Percentiles rank a stretch among this genome's conserved stretches.
Evolutionary conservation across 2,329 filamentous ascomycete genomes (phyloP).

Genomic region (Stagonosporopsis rhizophila): DNA sequence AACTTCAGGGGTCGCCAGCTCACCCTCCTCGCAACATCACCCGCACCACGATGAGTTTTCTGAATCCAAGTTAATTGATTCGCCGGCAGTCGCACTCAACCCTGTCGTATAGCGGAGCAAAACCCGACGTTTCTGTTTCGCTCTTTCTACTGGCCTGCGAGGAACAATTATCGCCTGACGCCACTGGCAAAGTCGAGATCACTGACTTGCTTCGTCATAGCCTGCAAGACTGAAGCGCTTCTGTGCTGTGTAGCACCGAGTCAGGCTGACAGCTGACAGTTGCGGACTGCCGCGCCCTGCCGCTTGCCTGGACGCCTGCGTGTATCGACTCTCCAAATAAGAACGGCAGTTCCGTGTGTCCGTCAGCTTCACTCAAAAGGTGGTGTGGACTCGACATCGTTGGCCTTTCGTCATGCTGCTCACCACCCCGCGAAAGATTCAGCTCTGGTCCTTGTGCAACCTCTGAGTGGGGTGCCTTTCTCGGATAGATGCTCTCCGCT

Average conservation of each 20-base stretch:
- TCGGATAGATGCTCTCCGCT: background rate
- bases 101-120: conserved; percentile 15
- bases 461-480: background rate
- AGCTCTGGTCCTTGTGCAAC: conserved; percentile 7
- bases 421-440: background rate
- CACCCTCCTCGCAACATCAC: conserved; percentile 29
- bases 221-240: background rate
- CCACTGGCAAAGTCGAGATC: conserved; percentile 9
- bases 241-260: conserved; percentile 16
- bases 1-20: conserved; percentile 31
- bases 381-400: background rate
- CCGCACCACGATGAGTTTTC: conserved; percentile 34
- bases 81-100: conserved; percentile 19
- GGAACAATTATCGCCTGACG: conserved; percentile 13
- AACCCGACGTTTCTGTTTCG: conserved; percentile 16
- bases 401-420: background rate
- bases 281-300: conserved; percentile 4
- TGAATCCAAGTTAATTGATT: conserved; percentile 25
- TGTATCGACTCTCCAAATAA: background rate
- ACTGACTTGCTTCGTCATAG: conserved; percentile 5
- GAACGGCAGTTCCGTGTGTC: background rate
- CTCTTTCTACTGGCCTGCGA: conserved; percentile 13
- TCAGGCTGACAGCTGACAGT: conserved; percentile 35
- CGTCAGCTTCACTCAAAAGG: background rate
- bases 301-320: background rate